A percentile compares a stretch with the other conserved stretches of the same genome.
Evolutionary conservation across 2,329 filamentous ascomycete species (phyloP).

Genomic region (Pseudogymnoascus sp.): DNA sequence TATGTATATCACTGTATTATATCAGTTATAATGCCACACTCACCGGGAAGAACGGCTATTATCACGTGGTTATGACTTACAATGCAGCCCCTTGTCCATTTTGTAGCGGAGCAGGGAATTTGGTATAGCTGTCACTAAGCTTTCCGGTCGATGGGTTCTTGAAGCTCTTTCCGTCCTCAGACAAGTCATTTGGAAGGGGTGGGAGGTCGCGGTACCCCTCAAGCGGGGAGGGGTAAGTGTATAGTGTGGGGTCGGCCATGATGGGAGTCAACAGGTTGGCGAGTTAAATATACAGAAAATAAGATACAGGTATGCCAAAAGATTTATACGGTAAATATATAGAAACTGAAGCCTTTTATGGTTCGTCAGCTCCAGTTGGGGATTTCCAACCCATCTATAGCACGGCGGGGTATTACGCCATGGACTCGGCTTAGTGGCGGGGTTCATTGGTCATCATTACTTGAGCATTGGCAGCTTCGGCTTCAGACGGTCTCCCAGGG

Average conservation of each 20-base stretch:
- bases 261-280: neutral
- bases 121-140: constrained; percentile 61
- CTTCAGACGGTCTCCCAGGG: neutral
- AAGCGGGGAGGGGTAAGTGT: constrained; percentile 50
- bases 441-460: constrained; percentile 2
- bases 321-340: neutral
- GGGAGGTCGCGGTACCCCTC: constrained; percentile 50
- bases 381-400: neutral
- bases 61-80: constrained; percentile 33
- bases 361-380: neutral
- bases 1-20: constrained; percentile 61
- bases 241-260: constrained; percentile 37
- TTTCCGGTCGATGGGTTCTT: constrained; percentile 56
- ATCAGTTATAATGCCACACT: neutral
- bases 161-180: constrained; percentile 70
- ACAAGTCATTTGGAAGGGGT: constrained; percentile 40
- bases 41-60: neutral
- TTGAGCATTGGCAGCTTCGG: neutral
- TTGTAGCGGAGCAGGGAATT: constrained; percentile 61
- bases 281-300: constrained; percentile 2
- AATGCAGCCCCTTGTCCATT: constrained; percentile 66
- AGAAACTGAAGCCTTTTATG: neutral
- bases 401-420: neutral
- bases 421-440: neutral
- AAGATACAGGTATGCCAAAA: neutral